These are phyloP conservation scores for Paulownia fortunei DNA, from an alignment of 257 asterid species.

Conservation along the genomic window DNA sequence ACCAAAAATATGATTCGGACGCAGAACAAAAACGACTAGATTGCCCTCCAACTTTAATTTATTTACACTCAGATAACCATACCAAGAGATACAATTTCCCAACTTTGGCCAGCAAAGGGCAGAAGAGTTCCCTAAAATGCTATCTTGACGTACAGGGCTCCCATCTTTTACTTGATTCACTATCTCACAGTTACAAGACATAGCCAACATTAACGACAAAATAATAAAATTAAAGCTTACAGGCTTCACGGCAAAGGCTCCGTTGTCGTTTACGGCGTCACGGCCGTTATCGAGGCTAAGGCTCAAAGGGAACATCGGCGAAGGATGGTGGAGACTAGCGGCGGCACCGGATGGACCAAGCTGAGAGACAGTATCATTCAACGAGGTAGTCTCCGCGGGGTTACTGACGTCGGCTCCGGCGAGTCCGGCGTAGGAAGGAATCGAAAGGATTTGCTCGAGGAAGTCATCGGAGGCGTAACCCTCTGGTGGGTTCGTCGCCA, in stretches of 20 bases:
- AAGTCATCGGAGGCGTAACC: slow-evolving; percentile 72
- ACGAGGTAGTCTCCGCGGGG: slow-evolving; percentile 56
- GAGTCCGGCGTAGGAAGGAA: slow-evolving; percentile 68
- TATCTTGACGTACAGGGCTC: background rate
- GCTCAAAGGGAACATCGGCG: slow-evolving; percentile 69
- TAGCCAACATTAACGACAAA: background rate
- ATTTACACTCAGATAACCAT: background rate
- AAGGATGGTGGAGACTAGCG: slow-evolving; percentile 45
- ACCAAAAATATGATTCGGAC: slow-evolving; percentile 2
- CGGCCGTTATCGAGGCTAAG: slow-evolving; percentile 73
- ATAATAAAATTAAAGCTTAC: slow-evolving; percentile 41
- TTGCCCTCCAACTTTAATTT: slow-evolving; percentile 5
- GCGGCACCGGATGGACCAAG: slow-evolving; percentile 27
- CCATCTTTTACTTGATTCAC: background rate
- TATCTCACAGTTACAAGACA: background rate
- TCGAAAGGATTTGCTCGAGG: slow-evolving; percentile 81
- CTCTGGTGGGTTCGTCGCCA: slow-evolving; percentile 66
- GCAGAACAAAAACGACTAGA: background rate
- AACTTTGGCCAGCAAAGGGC: background rate
- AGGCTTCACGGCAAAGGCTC: slow-evolving; percentile 52
- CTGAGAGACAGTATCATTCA: slow-evolving; percentile 52
- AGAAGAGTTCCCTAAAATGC: background rate
- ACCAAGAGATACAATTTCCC: background rate
- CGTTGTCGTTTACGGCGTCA: slow-evolving; percentile 56
- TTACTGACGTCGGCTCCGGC: slow-evolving; percentile 52